Base-by-base conservation (phyloP, 495 filamentous ascomycete genomes). In the Penicillium tannophilum region DNA sequence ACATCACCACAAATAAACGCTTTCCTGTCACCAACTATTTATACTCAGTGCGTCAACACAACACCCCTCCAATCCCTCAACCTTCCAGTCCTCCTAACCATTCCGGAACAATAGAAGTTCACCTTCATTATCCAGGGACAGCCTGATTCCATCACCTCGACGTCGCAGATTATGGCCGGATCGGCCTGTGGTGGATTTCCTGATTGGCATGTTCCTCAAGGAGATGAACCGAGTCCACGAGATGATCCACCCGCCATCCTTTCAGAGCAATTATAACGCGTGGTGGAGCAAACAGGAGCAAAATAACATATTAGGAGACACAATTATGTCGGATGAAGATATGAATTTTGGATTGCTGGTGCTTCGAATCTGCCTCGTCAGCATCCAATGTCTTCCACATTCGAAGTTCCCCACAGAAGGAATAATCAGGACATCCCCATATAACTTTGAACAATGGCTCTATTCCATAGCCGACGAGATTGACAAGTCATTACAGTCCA, bases 311-410 rank as follows among this genome's bases (percentile, higher is more conserved):
- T 36, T 35, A 7, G 56, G 53, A n/a, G 54, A 44, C 9, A 24
- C 33, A 4, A 28, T 36, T 16, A 45, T 54, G 1, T 41, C 52
- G 6, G 63, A 59, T 11, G 63, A 65, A 16, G 60, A 66, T 55
- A 8, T 60, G n/a, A 51, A 55, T 20, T 66, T 66, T 17, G 60
- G 63, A 5, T 19, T 66, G 16, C 63, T 66, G 4, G 47, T 66
- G 26, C 58, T 66, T 33, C 63, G 63, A 17, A 23, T 66, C 9
- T 63, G 60, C 31, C 56, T 66, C n/a, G 49, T 66, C 33, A 58
- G 63, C 19, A 47, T 58, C 11, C 63, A 66, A 26, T 63, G 44
- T 35, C 54, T 66, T 10, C 59, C 63, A 39, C 56, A 66, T 46
- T 14, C 63, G 5, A 46, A 55, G 41, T 63, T 60, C 9, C 63